Conservation (phyloP, 108 stramenopile genomes). For the Nitzschia putrida region DNA sequence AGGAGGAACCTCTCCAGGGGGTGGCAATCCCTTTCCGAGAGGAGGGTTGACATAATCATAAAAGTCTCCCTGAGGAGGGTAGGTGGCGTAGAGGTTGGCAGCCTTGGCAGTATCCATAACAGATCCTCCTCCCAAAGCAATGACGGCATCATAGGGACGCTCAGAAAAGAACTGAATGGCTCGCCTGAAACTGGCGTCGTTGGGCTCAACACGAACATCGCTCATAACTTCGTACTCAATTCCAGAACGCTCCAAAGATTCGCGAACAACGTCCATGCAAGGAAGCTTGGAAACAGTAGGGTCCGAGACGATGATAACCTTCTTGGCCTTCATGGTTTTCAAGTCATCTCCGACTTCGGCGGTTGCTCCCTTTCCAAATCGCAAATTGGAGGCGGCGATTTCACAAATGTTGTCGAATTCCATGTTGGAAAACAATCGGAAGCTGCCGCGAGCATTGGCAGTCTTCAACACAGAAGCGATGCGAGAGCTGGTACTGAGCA, state of each 20-base stretch:
- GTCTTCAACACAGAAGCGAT: no score
- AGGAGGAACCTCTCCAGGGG: slow-evolving; percentile 43
- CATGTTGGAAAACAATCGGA: not conserved
- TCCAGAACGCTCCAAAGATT: slow-evolving; percentile 39
- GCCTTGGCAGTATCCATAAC: slow-evolving; percentile 72
- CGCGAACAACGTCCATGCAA: slow-evolving; percentile 34
- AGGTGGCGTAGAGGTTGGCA: slow-evolving; percentile 49
- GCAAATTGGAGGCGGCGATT: slow-evolving; percentile 49
- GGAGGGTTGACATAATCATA: slow-evolving; percentile 66
- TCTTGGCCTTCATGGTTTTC: slow-evolving; percentile 28
- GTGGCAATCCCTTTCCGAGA: slow-evolving; percentile 46
- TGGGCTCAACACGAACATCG: slow-evolving; percentile 52
- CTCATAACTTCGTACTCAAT: slow-evolving; percentile 34
- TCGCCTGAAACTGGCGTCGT: slow-evolving; percentile 45
- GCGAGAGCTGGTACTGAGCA: no score
- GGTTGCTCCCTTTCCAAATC: slow-evolving; percentile 48
- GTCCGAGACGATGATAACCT: slow-evolving; percentile 49
- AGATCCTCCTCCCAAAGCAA: slow-evolving; percentile 69
- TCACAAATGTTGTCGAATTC: slow-evolving; percentile 48
- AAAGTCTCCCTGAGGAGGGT: slow-evolving; percentile 40
- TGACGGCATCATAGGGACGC: slow-evolving; percentile 43
- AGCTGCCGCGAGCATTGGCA: not conserved
- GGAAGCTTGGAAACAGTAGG: slow-evolving; percentile 32
- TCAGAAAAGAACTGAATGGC: slow-evolving; percentile 48
- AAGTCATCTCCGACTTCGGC: slow-evolving; percentile 53